Base-by-base conservation (phyloP, 2,329 filamentous ascomycete genomes). In the Davidsoniella neocaledoniae region DNA sequence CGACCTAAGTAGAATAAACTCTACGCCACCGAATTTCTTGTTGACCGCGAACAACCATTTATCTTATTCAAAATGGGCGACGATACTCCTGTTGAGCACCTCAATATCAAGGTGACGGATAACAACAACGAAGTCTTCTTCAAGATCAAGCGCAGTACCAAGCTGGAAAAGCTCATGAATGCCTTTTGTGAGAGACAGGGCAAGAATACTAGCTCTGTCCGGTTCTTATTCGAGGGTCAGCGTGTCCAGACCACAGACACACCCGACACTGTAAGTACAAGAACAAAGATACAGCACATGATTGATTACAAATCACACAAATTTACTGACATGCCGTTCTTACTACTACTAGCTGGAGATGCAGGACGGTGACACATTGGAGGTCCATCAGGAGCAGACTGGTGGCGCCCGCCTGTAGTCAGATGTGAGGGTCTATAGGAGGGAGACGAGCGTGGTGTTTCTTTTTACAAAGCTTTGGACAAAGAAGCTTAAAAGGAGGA, bases 61-160 rank as follows among this genome's bases (percentile, higher is more conserved):
- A 19, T 33, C n/a, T 16, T 36, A 45, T 36, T 45, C 43, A 46
- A 21, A 46, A 51, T 42, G 44, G 43, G 43, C 40, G 64, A 64
- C 23, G 64, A 68, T 26, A 61, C 67, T 48, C 68, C 70, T 50
- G 70, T 70, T 26, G 90, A 96, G 68, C 91, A 98, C 66, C 73
- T 98, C 4, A 98, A 98, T 69, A 96, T 98, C 70, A 98, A 98
- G 66, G 91, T 98, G 12, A 96, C 91, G 0, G 91, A 98, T 60
- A 95, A 94, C 70, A 95, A 95, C 71, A 98, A 98, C 64, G 91
- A 98, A 64, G 90, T 98, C 59, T 98, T 96, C 67, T 98, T 98
- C 74, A 98, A 98, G 74, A 98, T 98, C 71, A 98, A 98, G 81
- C 79, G 88, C 37, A 87, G 83, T 19, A 98, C 91, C 1, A 85